Evolutionary conservation across 768 basidiomycete genomes (phyloP), one percentile per base, ranked within the genome.

Genomic region (Pulveroboletus frians): DNA sequence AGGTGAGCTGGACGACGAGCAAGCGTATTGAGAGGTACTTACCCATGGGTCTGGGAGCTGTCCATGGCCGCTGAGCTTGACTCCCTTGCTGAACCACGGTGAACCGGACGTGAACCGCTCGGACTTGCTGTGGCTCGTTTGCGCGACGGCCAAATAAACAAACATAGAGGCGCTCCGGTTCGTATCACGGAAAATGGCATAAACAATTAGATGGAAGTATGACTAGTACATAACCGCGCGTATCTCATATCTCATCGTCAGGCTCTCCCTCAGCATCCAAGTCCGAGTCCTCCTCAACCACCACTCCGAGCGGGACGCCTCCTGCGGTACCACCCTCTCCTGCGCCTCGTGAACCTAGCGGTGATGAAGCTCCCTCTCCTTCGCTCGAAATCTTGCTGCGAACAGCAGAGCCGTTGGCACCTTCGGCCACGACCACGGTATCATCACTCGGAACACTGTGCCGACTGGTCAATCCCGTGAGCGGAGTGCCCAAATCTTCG

Each of bases 391-490:
- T 57, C 46, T 65, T 62, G 61, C 42, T 64, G 54, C 58, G 67
- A 60, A 53, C 51, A 55, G 68, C 46, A 47, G 61, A 57, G 14
- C 56, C 61, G 23, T 60, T 57, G 4, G 58, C 57, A 7, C 54
- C 62, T 32, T 75, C 71, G 11, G 60, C 53, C 14, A 68, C 72
- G 39, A 72, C 71, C 36, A 81, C 69, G 9, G 78, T 82, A 46
- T 78, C 78, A 52, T 84, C 84, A 57, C 76, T 81, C 27, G 78
- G 77, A 49, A 73, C 69, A 53, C 81, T 83, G 58, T 77, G 78
- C 50, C 71, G 71, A 54, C 76, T 78, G 42, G 77, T 73, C 48
- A 69, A 55, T 18, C 65, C 73, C 6, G 76, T 80, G 39, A 75
- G 62, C 1, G 79, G 78, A 27, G 80, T 81, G 27, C 70, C 76